Evolutionary conservation across 2,329 filamentous ascomycete genomes (phyloP).

Genomic region (Arthrobotrys pseudoclavata): DNA sequence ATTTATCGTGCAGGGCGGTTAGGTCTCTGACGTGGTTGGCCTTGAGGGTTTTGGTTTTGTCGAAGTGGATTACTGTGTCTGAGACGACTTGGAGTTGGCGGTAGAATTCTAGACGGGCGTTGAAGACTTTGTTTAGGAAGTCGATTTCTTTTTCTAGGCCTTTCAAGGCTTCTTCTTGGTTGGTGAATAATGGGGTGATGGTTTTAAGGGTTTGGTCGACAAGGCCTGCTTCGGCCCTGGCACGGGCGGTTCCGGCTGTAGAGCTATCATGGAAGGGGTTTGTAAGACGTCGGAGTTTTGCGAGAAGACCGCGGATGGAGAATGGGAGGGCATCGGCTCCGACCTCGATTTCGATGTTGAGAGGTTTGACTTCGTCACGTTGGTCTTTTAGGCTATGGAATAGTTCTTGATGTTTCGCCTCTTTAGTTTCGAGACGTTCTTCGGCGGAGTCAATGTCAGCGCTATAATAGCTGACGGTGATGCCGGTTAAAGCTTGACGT

Average conservation of each 20-base stretch:
- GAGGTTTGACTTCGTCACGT: slow-evolving; percentile 68
- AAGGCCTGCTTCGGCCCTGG: slow-evolving; percentile 67
- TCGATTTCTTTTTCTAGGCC: slow-evolving; percentile 65
- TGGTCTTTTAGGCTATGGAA: slow-evolving; percentile 69
- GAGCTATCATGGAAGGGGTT: slow-evolving; percentile 68
- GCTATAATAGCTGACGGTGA: slow-evolving; percentile 77
- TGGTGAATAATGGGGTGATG: slow-evolving; percentile 71
- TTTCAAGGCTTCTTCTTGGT: slow-evolving; percentile 70
- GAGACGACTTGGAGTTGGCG: slow-evolving; percentile 91
- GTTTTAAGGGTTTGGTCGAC: slow-evolving; percentile 74
- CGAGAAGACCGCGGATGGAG: slow-evolving; percentile 74
- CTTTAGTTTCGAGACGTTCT: slow-evolving; percentile 73
- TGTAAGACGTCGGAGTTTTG: slow-evolving; percentile 71
- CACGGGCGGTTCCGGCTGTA: slow-evolving; percentile 36
- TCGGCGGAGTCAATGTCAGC: slow-evolving; percentile 77
- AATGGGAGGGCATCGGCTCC: slow-evolving; percentile 34
- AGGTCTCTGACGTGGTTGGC: slow-evolving; percentile 74
- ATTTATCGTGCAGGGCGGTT: slow-evolving; percentile 28
- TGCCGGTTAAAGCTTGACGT: slow-evolving; percentile 80
- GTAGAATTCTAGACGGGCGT: slow-evolving; percentile 88
- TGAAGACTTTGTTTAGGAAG: slow-evolving; percentile 74
- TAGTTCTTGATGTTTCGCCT: slow-evolving; percentile 80
- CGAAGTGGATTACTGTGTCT: slow-evolving; percentile 81
- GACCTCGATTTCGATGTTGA: slow-evolving; percentile 56
- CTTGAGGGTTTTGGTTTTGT: slow-evolving; percentile 70